phyloP scores from a whole-genome alignment of 2,329 filamentous ascomycete genomes.

The Phialocephala subalpina region DNA sequence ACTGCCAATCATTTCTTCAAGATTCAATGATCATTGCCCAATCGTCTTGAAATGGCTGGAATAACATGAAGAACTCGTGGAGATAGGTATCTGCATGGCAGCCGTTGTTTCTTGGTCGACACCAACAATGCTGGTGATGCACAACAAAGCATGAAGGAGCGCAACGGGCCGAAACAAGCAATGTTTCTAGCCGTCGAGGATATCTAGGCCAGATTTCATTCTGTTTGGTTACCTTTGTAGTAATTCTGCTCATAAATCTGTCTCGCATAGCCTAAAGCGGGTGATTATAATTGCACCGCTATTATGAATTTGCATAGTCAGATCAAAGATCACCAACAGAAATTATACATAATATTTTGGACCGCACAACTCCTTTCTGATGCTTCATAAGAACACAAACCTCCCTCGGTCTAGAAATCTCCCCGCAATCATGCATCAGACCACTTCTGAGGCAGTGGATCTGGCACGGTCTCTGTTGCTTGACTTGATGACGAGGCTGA shows the following conservation, averaged over 20 bases:
- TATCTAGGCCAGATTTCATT: not conserved
- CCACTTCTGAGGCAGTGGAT: not conserved
- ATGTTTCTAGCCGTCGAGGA: not conserved
- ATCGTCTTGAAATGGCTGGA: not conserved
- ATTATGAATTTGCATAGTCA: not conserved
- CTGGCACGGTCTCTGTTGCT: not conserved
- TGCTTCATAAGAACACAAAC: not conserved
- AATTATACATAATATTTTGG: not conserved
- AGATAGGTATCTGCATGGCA: not conserved
- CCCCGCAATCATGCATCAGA: constrained; percentile 1
- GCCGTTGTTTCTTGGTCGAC: not conserved
- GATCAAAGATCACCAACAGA: not conserved
- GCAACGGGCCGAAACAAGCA: not conserved
- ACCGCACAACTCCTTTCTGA: not conserved
- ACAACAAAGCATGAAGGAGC: not conserved
- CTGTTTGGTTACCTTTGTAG: not conserved
- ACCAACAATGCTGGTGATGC: not conserved
- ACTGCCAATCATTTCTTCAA: not conserved
- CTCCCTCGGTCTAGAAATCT: not conserved
- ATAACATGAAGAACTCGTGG: not conserved
- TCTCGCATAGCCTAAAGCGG: no score
- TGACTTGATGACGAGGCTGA: constrained; percentile 13
- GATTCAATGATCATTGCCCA: not conserved
- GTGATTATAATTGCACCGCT: no score
- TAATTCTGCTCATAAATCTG: no score